A percentile compares a stretch with the other conserved stretches of the same genome.
These are phyloP conservation scores for Golubevia pallescens DNA, from an alignment of 1,284 basidiomycete species.

Conservation along the genomic window DNA sequence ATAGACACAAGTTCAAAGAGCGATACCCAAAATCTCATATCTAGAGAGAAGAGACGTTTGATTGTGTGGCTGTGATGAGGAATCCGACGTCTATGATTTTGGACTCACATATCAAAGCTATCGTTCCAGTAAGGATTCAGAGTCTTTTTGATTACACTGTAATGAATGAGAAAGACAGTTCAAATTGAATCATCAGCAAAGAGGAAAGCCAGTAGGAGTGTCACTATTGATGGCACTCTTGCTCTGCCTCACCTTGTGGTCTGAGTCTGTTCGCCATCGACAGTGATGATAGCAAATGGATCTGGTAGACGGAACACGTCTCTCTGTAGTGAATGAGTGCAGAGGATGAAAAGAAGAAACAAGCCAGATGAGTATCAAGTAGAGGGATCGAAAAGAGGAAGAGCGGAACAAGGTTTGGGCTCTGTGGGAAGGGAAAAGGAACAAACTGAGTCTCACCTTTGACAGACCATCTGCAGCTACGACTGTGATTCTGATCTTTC, in stretches of 20 bases:
- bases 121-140: slow-evolving; percentile 65
- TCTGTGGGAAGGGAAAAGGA: not conserved
- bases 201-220: not conserved
- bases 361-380: not conserved
- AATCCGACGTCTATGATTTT: not conserved
- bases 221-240: no score
- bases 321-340: no score
- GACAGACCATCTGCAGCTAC: slow-evolving; percentile 60
- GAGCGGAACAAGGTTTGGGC: not conserved
- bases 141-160: slow-evolving; percentile 61
- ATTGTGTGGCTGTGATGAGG: not conserved
- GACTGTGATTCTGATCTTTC: slow-evolving; percentile 58
- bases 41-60: no score
- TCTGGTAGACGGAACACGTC: slow-evolving; percentile 73
- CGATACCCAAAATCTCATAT: no score
- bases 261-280: slow-evolving; percentile 90
- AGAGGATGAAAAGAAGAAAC: no score
- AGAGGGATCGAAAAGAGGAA: not conserved
- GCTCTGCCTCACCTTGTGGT: slow-evolving; percentile 69
- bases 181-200: not conserved
- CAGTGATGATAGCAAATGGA: slow-evolving; percentile 91
- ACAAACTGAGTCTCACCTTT: slow-evolving; percentile 16
- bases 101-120: slow-evolving; percentile 47
- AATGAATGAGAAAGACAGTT: not conserved
- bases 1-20: no score